Evolutionary conservation across 306 rosid species (phyloP).

Genomic region (Vigna unguiculata): DNA sequence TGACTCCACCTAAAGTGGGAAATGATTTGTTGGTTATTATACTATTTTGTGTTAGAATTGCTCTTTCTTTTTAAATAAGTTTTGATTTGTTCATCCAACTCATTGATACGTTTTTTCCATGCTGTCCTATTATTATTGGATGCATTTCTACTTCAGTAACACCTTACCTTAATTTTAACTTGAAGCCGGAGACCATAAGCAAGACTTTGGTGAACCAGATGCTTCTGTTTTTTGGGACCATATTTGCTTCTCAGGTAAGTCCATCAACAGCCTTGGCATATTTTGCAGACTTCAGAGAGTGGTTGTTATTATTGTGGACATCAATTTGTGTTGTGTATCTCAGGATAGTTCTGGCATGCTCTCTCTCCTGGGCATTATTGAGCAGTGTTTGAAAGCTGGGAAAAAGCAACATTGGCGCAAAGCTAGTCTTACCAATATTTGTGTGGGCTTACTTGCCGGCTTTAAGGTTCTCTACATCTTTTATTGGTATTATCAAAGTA

Average conservation of each 20-base stretch:
- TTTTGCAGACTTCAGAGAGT: slow-evolving; percentile 36
- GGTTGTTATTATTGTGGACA: slow-evolving; percentile 44
- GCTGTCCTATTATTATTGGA: slow-evolving; percentile 19
- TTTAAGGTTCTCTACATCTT: slow-evolving; percentile 71
- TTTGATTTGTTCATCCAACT: slow-evolving; percentile 31
- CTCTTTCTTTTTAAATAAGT: slow-evolving; percentile 1
- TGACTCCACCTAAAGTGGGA: neutral
- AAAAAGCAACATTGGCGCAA: slow-evolving; percentile 88
- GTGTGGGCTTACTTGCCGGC: slow-evolving; percentile 92
- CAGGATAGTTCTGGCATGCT: slow-evolving; percentile 93
- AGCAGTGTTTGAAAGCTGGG: slow-evolving; percentile 95
- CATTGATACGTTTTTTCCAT: slow-evolving; percentile 17
- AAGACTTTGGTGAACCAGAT: slow-evolving; percentile 97
- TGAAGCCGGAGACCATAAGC: slow-evolving; percentile 97
- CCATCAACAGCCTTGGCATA: slow-evolving; percentile 32
- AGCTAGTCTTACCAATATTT: slow-evolving; percentile 86
- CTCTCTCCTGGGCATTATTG: slow-evolving; percentile 83
- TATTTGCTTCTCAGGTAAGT: slow-evolving; percentile 96
- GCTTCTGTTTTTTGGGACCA: slow-evolving; percentile 86
- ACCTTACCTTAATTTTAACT: slow-evolving; percentile 50
- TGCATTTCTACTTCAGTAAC: slow-evolving; percentile 48
- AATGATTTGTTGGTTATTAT: slow-evolving; percentile 6
- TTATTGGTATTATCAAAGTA: slow-evolving; percentile 30
- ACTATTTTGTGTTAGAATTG: slow-evolving; percentile 25
- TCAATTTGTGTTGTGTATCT: slow-evolving; percentile 43